Conservation (phyloP, 345 rosid genomes). For the Murraya paniculata region DNA sequence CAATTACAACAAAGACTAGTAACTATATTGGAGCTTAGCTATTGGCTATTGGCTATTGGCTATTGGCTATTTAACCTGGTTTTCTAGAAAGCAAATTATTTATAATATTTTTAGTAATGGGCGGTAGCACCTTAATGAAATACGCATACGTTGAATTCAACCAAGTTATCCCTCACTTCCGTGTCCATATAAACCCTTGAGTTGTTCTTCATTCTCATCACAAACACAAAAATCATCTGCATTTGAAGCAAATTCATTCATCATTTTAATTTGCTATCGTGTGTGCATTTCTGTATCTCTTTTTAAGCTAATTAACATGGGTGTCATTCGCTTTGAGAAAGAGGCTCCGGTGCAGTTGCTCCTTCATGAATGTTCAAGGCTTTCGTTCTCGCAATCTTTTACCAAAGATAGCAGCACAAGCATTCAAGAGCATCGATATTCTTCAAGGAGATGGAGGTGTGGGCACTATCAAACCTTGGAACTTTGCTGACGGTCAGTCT, state of each 20-base stretch:
- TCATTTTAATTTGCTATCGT: neutral
- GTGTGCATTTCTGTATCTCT: neutral
- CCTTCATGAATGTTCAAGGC: neutral
- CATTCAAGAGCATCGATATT: slow-evolving; percentile 18
- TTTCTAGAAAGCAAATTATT: too few relatives aligned
- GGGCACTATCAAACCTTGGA: slow-evolving; percentile 31
- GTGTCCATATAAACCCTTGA: neutral
- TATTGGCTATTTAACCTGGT: too few relatives aligned
- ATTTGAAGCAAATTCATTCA: neutral
- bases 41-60: too few relatives aligned
- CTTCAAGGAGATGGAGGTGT: slow-evolving; percentile 35
- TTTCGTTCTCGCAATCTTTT: slow-evolving; percentile 7
- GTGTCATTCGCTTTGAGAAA: neutral
- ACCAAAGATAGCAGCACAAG: slow-evolving; percentile 25
- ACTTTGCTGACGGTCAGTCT: slow-evolving; percentile 24
- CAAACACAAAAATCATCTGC: neutral
- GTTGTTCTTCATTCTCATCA: neutral
- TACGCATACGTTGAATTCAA: too few relatives aligned
- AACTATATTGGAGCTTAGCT: too few relatives aligned
- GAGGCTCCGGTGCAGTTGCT: neutral
- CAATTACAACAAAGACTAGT: too few relatives aligned
- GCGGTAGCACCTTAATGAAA: too few relatives aligned
- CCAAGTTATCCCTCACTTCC: neutral
- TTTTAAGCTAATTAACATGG: slow-evolving; percentile 9
- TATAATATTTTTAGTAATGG: too few relatives aligned